phyloP scores from a whole-genome alignment of 2,329 filamentous ascomycete genomes.

The Paraphaeosphaeria sporulosa region DNA sequence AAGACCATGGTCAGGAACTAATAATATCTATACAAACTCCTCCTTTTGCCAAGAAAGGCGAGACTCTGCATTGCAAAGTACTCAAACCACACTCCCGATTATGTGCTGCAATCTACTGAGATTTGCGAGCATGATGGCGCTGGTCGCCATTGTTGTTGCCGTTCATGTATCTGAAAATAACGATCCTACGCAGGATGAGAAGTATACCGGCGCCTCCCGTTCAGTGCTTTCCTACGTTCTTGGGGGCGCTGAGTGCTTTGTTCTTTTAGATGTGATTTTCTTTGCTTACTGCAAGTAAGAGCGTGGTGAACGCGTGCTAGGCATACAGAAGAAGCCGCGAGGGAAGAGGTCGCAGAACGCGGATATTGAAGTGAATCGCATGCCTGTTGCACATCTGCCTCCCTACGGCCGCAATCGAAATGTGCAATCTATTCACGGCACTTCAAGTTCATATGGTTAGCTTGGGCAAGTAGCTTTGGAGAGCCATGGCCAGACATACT shows the following conservation, averaged over 20 bases:
- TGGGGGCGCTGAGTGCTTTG: not conserved
- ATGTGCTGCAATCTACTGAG: too few species aligned
- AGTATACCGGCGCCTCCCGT: not conserved
- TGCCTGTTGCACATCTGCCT: not conserved
- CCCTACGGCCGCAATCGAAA: not conserved
- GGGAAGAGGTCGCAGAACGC: not conserved
- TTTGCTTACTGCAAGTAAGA: not conserved
- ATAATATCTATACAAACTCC: too few species aligned
- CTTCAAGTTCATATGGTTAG: not conserved
- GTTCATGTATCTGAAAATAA: too few species aligned
- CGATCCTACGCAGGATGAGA: not conserved
- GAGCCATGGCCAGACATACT: not conserved
- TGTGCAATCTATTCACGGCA: not conserved
- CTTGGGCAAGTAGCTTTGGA: too few species aligned
- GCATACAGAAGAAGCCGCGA: not conserved
- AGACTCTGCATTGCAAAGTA: too few species aligned
- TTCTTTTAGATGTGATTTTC: not conserved
- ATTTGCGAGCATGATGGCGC: too few species aligned
- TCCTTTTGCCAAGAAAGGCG: too few species aligned
- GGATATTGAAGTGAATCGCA: not conserved
- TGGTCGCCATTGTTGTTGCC: too few species aligned
- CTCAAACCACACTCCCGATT: too few species aligned
- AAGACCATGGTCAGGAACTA: too few species aligned
- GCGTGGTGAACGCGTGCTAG: not conserved
- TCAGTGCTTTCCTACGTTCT: not conserved